phyloP scores from a whole-genome alignment of 805 yeast species.

The Blastobotrys muscicola region DNA sequence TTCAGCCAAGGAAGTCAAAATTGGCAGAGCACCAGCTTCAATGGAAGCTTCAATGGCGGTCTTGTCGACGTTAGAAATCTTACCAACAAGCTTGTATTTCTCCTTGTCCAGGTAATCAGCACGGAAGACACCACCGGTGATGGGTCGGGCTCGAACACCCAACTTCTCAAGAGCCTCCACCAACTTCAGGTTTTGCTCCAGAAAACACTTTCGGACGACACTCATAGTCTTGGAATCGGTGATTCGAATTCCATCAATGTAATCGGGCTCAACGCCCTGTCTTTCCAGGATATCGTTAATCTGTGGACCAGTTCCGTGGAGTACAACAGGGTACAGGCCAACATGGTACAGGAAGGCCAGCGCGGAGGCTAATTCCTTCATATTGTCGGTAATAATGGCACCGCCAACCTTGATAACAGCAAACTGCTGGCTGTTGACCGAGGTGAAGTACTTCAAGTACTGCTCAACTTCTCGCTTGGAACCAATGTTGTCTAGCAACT shows the following conservation, averaged over 20 bases:
- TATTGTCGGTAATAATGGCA: slow-evolving; percentile 91
- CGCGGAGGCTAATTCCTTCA: slow-evolving; percentile 89
- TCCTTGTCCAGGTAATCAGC: slow-evolving; percentile 88
- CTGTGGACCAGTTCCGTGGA: slow-evolving; percentile 99
- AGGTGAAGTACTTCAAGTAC: slow-evolving; percentile 90
- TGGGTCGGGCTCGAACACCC: slow-evolving; percentile 98
- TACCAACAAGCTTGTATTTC: slow-evolving; percentile 88
- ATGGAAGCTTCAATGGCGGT: slow-evolving; percentile 89
- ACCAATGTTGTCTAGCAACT: slow-evolving; percentile 88
- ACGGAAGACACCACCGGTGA: slow-evolving; percentile 92
- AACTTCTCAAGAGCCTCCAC: slow-evolving; percentile 92
- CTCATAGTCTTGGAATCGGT: slow-evolving; percentile 93
- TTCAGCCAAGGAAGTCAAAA: slow-evolving; percentile 92
- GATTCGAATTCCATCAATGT: slow-evolving; percentile 92
- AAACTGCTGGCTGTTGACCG: slow-evolving; percentile 78
- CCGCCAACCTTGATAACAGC: slow-evolving; percentile 99
- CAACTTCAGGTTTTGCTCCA: slow-evolving; percentile 88
- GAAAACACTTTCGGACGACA: slow-evolving; percentile 89
- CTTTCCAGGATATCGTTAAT: slow-evolving; percentile 88
- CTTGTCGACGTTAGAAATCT: slow-evolving; percentile 76
- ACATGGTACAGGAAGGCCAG: slow-evolving; percentile 94
- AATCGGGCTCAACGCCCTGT: slow-evolving; percentile 92
- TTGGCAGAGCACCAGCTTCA: slow-evolving; percentile 93
- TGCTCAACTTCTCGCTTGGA: slow-evolving; percentile 98
- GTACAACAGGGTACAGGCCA: slow-evolving; percentile 91